A percentile compares a stretch with the other conserved stretches of the same genome.
phyloP scores from a whole-genome alignment of 176 grass and related monocot genomes.

The Carex myosuroides region DNA sequence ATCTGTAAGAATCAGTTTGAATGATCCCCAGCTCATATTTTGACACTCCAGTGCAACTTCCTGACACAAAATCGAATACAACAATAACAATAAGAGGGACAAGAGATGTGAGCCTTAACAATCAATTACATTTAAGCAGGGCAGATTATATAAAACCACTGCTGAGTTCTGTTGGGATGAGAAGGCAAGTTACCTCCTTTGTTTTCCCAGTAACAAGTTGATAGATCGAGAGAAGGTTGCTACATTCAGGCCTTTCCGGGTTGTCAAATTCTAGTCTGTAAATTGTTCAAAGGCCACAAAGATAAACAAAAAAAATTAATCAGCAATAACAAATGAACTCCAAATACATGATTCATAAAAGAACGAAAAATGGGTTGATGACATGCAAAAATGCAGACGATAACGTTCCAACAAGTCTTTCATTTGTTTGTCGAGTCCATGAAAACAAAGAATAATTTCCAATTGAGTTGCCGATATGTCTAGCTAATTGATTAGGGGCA shows the following conservation, averaged over 20 bases:
- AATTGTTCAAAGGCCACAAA: slow-evolving; percentile 9
- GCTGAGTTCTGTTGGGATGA: slow-evolving; percentile 9
- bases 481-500: background rate
- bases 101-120: background rate
- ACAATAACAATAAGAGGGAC: slow-evolving; percentile 3
- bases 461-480: background rate
- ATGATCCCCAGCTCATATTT: slow-evolving; percentile 96
- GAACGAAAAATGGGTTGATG: background rate
- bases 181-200: slow-evolving; percentile 63
- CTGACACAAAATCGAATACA: slow-evolving; percentile 32
- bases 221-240: slow-evolving; percentile 87
- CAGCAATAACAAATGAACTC: background rate
- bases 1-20: slow-evolving; percentile 71
- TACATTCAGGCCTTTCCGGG: slow-evolving; percentile 89
- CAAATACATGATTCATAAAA: background rate
- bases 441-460: background rate
- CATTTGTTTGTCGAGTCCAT: background rate
- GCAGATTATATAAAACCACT: background rate
- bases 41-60: slow-evolving; percentile 71
- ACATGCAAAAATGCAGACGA: background rate
- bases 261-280: slow-evolving; percentile 88
- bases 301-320: background rate
- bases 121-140: background rate
- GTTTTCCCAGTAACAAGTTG: slow-evolving; percentile 78
- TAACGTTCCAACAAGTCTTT: background rate